Evolutionary conservation across 192 early-diverging fungal genomes (phyloP).

Genomic region (Coemansia erecta): DNA sequence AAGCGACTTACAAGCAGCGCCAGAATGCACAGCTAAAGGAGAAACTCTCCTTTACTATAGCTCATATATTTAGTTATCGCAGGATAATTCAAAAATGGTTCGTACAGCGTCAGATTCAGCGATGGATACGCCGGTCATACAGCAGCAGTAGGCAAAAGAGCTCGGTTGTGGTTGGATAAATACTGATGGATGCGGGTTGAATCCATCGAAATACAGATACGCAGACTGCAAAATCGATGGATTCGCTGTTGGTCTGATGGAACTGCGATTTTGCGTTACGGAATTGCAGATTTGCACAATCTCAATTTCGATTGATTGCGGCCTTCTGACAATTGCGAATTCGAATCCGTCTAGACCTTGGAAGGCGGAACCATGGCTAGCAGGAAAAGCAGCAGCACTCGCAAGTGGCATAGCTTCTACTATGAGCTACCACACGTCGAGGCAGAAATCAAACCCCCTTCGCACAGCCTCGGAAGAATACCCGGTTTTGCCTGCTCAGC

Average conservation of each 20-base stretch:
- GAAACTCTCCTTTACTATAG: not conserved
- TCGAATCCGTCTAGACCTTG: not conserved
- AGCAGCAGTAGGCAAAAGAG: not conserved
- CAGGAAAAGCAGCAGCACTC: too few relatives aligned
- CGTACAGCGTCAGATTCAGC: not conserved
- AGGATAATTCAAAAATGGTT: conserved; percentile 23
- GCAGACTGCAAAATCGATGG: too few relatives aligned
- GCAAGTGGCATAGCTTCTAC: too few relatives aligned
- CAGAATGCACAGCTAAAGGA: too few relatives aligned
- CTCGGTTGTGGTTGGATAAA: not conserved
- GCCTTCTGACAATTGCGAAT: not conserved
- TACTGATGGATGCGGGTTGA: not conserved
- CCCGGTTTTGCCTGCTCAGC: too few relatives aligned
- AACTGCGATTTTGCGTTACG: not conserved
- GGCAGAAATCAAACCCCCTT: too few relatives aligned
- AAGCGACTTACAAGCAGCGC: too few relatives aligned
- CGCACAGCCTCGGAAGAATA: too few relatives aligned
- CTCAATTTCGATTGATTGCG: not conserved
- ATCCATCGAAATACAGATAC: not conserved
- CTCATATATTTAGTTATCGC: conserved; percentile 14
- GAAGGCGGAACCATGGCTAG: not conserved
- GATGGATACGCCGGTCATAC: conserved; percentile 11
- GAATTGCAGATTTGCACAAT: not conserved
- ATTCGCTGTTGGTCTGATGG: not conserved
- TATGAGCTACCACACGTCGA: too few relatives aligned